Evolutionary conservation across 2,329 filamentous ascomycete species (phyloP), one percentile per base, ranked within the genome.

Genomic region (Sphaerostilbella broomeana): DNA sequence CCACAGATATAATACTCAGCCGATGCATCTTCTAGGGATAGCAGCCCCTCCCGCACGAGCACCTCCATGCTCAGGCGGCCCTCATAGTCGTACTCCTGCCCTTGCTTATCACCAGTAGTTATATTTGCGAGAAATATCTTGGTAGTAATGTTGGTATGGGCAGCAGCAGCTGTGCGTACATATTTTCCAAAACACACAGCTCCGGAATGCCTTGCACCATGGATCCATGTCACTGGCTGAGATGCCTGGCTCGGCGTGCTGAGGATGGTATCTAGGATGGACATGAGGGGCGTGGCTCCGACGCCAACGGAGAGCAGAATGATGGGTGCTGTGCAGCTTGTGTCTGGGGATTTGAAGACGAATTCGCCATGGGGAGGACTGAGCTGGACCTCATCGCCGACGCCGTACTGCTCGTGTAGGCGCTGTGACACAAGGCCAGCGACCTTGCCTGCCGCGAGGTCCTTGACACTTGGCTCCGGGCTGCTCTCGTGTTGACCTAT

Each of bases 1-100:
- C 84, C 85, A 53, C 85, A 89, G 38, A 86, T 63, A 50, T 75
- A 88, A 58, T 87, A 89, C 52, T 79, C 67, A 0, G 84, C 69
- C 29, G 61, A 61, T 1, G 59, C 35, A 49, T 81, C 64, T 15
- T 67, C 62, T 2, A 80, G 54, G 48, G 70, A 75, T n/a, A 89
- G 61, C 31, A 75, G 65, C 1, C 61, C 53, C 7, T 73, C 63
- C 17, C 60, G 56, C 46, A 75, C 69, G 25, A 86, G 55, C 39
- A 66, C 69, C 21, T 64, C 59, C n/a, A 88, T 56, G 42, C 78
- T 68, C 12, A 85, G 60, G 6, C 75, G 68, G 4, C 81, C 76
- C 7, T 63, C 60, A 49, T 76, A 67, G 42, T 81, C 62, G 56
- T 80, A 85, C 48, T 83, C 69, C 4, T 67, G 56, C 4, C 77